Conservation (phyloP, 139 green algal species). For the Nannochloris sp. region DNA sequence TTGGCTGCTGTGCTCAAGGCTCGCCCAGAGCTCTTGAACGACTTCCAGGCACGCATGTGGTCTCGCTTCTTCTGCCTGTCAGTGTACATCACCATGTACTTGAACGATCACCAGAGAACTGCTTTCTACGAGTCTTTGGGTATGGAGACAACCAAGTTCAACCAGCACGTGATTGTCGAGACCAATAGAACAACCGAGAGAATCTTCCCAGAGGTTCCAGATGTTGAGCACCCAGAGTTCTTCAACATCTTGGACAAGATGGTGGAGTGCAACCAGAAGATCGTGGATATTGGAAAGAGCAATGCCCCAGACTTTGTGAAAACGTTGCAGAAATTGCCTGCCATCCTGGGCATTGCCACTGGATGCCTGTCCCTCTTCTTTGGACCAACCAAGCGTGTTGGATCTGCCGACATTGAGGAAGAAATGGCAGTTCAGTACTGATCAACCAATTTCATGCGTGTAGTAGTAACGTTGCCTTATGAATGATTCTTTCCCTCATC, state of each 20-base stretch:
- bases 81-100: constrained; percentile 99
- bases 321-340: constrained; percentile 57
- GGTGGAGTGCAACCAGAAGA: constrained; percentile 71
- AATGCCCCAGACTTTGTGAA: constrained; percentile 62
- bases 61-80: constrained; percentile 97
- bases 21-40: constrained; percentile 75
- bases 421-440: constrained; percentile 8
- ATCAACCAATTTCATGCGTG: background rate
- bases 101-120: constrained; percentile 93
- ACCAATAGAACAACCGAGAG: constrained; percentile 95
- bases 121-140: constrained; percentile 91
- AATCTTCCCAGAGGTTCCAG: constrained; percentile 92
- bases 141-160: constrained; percentile 93
- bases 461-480: too few species aligned
- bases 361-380: constrained; percentile 43
- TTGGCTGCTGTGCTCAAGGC: constrained; percentile 87
- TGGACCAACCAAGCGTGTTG: background rate
- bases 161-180: constrained; percentile 98
- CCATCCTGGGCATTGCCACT: constrained; percentile 66
- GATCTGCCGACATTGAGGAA: constrained; percentile 12
- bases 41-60: constrained; percentile 75
- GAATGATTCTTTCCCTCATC: too few species aligned
- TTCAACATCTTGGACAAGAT: constrained; percentile 73
- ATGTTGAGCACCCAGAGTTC: constrained; percentile 79
- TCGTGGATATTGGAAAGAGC: constrained; percentile 52